Base-by-base conservation (phyloP, 768 basidiomycete genomes). In the Neoboletus brunneissimus region DNA sequence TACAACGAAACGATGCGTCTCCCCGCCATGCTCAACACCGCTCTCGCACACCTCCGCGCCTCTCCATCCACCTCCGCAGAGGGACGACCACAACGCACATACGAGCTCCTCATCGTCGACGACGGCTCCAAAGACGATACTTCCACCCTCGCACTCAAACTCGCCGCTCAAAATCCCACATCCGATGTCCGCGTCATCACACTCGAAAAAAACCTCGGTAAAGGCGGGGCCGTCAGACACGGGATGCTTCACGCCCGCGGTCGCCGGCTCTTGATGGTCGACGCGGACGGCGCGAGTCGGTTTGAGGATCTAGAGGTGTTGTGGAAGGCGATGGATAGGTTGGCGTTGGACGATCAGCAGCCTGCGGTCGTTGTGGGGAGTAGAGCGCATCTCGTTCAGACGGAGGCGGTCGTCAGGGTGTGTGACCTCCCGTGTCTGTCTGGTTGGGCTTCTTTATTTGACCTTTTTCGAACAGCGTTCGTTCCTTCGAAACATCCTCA, bases 361-460 rank as follows among this genome's bases (percentile, higher is more conserved):
- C 77, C 81, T 2, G 83, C 84, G 2, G 87, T 87, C 3, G 83
- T 91, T 13, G 87, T 97, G 1, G 96, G 95, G 2, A 94, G 91
- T 65, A 76, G 95, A 34, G 95, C 96, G 9, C 95, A 98, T 73
- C 81, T 98, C 49, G 94, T 97, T 52, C 84, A 83, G 61, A 92
- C 92, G 0, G 92, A 91, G 42, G 94, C 91, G 12, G 95, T 98
- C 23, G 95, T 98, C 51, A 94, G 95, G 77, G 94, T 93, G 18
- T 8, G 49, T 23, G 49, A 16, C 18, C 18, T 13, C 11, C 4
- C 40, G 25, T n/a, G n/a, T n/a, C 13, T 11, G 16, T 53, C 22
- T n/a, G 29, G 16, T 23, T 18, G 18, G 31, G 27, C 10, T 53
- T 23, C 27, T 27, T 27, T 10, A 46, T 46, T 20, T 22, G 52